phyloP scores from a whole-genome alignment of 768 basidiomycete genomes.

The Sporobolomyces pararoseus region DNA sequence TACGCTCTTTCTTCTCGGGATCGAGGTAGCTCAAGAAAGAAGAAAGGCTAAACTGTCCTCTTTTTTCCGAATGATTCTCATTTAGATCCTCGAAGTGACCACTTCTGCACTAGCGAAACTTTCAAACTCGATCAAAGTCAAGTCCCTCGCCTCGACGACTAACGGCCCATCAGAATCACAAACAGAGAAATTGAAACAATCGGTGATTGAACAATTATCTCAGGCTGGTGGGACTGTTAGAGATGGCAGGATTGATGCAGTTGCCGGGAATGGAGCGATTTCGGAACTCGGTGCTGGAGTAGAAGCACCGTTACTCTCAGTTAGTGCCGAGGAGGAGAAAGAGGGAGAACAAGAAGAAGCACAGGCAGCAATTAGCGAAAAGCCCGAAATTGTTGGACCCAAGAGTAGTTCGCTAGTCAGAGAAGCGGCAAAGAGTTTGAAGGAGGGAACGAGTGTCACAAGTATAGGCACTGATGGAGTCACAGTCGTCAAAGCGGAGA shows the following conservation, averaged over 20 bases:
- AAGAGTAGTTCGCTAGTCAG: slow-evolving; percentile 15
- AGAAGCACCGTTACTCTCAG: slow-evolving; percentile 53
- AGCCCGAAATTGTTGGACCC: slow-evolving; percentile 35
- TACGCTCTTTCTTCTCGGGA: background rate
- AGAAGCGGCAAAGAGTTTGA: slow-evolving; percentile 28
- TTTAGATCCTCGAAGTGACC: slow-evolving; percentile 71
- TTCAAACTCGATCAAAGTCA: slow-evolving; percentile 55
- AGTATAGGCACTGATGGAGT: slow-evolving; percentile 7
- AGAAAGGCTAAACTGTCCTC: too few species aligned
- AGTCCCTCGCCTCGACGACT: background rate
- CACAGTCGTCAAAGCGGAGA: slow-evolving; percentile 27
- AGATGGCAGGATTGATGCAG: slow-evolving; percentile 76
- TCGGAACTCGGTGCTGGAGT: slow-evolving; percentile 79
- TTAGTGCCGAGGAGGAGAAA: background rate
- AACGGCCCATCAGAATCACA: slow-evolving; percentile 43
- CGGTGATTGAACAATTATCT: slow-evolving; percentile 49
- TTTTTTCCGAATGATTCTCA: too few species aligned
- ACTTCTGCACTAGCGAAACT: slow-evolving; percentile 62
- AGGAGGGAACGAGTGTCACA: slow-evolving; percentile 8
- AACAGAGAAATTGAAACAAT: slow-evolving; percentile 51
- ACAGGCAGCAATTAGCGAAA: too few species aligned
- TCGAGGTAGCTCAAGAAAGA: too few species aligned
- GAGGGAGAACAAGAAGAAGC: too few species aligned
- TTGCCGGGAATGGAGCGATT: slow-evolving; percentile 82
- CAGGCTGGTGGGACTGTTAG: slow-evolving; percentile 28